Evolutionary conservation across 257 asterid species (phyloP).

Genomic region (Echites panduratus): DNA sequence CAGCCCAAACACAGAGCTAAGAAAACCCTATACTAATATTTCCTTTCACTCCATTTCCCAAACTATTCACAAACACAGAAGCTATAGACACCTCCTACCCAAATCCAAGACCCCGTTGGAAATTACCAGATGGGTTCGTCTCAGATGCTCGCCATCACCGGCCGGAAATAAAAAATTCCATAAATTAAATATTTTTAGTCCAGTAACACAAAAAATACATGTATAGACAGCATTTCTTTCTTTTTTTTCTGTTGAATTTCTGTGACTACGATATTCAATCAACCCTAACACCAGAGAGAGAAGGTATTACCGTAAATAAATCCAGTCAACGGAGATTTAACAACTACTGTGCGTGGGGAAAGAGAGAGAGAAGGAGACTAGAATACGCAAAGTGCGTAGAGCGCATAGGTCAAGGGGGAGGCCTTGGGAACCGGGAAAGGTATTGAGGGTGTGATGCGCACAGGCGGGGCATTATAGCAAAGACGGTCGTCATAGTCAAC

Average conservation of each 20-base stretch:
- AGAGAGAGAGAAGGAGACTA: constrained; percentile 29
- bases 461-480: constrained; percentile 21
- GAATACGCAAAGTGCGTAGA: constrained; percentile 55
- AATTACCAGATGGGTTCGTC: constrained; percentile 22
- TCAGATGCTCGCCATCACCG: constrained; percentile 21
- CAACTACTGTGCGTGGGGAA: constrained; percentile 25
- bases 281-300: constrained; percentile 1
- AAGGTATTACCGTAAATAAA: constrained; percentile 13
- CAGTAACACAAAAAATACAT: neutral
- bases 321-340: constrained; percentile 48
- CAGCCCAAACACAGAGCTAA: constrained; percentile 6
- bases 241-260: neutral
- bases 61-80: constrained; percentile 16
- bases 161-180: constrained; percentile 13
- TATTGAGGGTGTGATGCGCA: constrained; percentile 31
- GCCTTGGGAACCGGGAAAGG: constrained; percentile 23
- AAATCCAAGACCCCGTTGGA: constrained; percentile 23
- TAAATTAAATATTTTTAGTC: neutral
- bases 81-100: constrained; percentile 14
- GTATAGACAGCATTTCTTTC: constrained; percentile 5
- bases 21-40: constrained; percentile 19
- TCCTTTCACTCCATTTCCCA: constrained; percentile 17
- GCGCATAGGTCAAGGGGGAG: constrained; percentile 39
- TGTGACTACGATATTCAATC: neutral
- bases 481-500: constrained; percentile 33